phyloP scores from a whole-genome alignment of 1,139 yeast species.

The Nakaseomyces sp. region DNA sequence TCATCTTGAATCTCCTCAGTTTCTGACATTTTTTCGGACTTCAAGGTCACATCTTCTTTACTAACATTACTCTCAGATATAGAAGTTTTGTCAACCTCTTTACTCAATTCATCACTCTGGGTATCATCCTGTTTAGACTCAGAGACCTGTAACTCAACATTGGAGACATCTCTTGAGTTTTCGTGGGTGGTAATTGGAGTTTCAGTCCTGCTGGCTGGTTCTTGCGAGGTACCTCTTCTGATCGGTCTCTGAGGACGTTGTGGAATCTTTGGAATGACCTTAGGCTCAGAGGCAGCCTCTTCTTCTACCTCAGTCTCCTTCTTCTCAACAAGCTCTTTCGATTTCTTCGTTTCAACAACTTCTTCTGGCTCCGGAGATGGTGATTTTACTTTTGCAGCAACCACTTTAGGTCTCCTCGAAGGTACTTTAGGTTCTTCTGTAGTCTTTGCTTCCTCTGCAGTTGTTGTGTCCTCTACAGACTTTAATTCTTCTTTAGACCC shows the following conservation, averaged over 20 bases:
- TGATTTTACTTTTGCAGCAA: background rate
- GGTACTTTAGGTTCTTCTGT: slow-evolving; percentile 5
- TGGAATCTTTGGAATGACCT: background rate
- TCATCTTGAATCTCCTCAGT: too few relatives aligned
- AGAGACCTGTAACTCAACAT: background rate
- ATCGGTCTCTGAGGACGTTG: background rate
- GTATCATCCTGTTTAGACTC: too few relatives aligned
- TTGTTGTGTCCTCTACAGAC: too few relatives aligned
- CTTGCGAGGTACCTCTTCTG: background rate
- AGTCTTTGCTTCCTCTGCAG: background rate
- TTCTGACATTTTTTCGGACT: too few relatives aligned
- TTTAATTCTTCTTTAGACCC: too few relatives aligned
- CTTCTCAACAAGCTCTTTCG: slow-evolving; percentile 3
- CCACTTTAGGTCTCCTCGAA: background rate
- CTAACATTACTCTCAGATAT: too few relatives aligned
- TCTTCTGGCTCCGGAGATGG: background rate
- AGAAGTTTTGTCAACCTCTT: background rate
- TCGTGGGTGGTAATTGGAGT: background rate
- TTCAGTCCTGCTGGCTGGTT: background rate
- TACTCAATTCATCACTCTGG: background rate
- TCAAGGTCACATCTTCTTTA: too few relatives aligned
- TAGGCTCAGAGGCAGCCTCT: background rate
- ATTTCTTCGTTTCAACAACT: slow-evolving; percentile 5
- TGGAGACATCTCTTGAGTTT: background rate
- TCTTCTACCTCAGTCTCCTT: background rate